phyloP scores from a whole-genome alignment of 768 basidiomycete genomes.

The Kwoniella botswanensis region DNA sequence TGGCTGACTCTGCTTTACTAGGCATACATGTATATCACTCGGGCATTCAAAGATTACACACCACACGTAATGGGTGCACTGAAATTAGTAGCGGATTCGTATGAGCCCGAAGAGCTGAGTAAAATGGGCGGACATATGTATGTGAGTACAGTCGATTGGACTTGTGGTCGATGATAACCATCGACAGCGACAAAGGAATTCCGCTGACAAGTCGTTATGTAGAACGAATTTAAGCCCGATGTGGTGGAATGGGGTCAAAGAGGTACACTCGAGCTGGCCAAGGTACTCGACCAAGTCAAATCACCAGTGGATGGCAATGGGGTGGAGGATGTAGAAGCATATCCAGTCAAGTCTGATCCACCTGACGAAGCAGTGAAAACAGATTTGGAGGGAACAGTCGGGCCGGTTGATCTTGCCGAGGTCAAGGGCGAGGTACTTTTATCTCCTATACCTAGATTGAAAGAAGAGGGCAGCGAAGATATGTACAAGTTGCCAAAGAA shows the following conservation, averaged over 20 bases:
- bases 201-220: neutral
- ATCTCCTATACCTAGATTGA: slow-evolving; percentile 2
- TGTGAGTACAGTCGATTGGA: slow-evolving; percentile 46
- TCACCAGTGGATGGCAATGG: slow-evolving; percentile 11
- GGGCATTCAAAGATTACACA: slow-evolving; percentile 77
- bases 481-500: slow-evolving; percentile 11
- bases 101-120: slow-evolving; percentile 58
- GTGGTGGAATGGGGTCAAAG: slow-evolving; percentile 83
- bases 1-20: too few relatives aligned
- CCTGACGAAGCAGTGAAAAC: neutral
- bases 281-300: slow-evolving; percentile 65
- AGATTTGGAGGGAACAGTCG: too few relatives aligned
- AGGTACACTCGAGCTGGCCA: slow-evolving; percentile 72
- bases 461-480: neutral
- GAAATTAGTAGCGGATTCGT: slow-evolving; percentile 58
- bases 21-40: slow-evolving; percentile 84
- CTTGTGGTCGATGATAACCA: neutral
- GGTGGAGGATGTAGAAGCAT: slow-evolving; percentile 1
- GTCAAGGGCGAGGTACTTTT: neutral
- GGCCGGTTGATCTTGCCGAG: too few relatives aligned
- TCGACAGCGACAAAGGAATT: neutral
- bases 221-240: slow-evolving; percentile 77
- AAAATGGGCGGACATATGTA: slow-evolving; percentile 77
- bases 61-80: slow-evolving; percentile 72
- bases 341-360: slow-evolving; percentile 10